Evolutionary conservation across 2,329 filamentous ascomycete species (phyloP), one percentile per base, ranked within the genome.

Genomic region (Zymoseptoria brevis): DNA sequence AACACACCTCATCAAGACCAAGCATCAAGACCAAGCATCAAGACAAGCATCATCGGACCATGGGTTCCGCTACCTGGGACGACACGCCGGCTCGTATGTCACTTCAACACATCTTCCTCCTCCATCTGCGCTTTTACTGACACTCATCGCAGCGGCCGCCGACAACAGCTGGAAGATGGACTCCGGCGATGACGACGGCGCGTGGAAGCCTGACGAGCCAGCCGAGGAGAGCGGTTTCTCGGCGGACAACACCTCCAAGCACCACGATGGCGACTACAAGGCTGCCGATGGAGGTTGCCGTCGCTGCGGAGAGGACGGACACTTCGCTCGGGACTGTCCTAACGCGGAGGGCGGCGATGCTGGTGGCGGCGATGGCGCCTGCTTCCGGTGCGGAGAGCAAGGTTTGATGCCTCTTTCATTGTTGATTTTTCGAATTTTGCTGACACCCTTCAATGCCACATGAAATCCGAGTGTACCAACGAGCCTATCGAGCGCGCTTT

Each of bases 381-480:
- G 69, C 19, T 57, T 57, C 51, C 29, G 50, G 50, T 60, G 62
- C 35, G 60, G 62, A 30, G 55, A 64, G 26, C 13, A 22, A 26
- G 50, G 66, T 74, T 13, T 41, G 35, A 11, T 41, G 1, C 11
- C 35, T 16, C 35, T 41, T 41, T 41, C 35, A 41, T 16, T 11
- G 11, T 11, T 41, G 35, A 41, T 41, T 11, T 11, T 2, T 16
- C 4, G 16, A 41, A 41, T 41, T 41, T 41, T 41, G 5, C 35
- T 41, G 35, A 41, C 35, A 41, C 11, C 16, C 9, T 13, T 41
- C 11, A 1, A 30, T 81, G 84, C 13, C 85, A 88, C 76, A 83
- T 77, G 72, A 87, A 85, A 72, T 73, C 78, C 1, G 84, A 87
- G 7, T 87, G 85, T 67, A 66, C 82, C 19, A 84, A 86, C 57